A percentile compares a stretch with the other conserved stretches of the same genome.
These are phyloP conservation scores for Suillus bovinus DNA, from an alignment of 768 basidiomycete genomes.

Conservation along the genomic window DNA sequence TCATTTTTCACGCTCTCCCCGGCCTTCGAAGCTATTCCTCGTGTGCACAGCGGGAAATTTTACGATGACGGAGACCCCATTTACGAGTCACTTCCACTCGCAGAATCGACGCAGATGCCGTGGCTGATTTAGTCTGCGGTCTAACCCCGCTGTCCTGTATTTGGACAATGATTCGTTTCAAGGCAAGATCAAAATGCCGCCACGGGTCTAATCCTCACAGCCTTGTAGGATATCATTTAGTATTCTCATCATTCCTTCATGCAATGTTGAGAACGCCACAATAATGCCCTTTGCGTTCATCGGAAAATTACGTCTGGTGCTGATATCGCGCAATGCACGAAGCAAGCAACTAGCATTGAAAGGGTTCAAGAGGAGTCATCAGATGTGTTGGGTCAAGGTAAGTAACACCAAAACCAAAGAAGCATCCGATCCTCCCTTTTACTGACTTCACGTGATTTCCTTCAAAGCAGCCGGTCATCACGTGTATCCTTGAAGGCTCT, in stretches of 20 bases:
- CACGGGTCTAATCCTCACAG: not conserved
- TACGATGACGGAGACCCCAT: not conserved
- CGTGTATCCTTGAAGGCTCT: not conserved
- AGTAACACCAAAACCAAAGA: not conserved
- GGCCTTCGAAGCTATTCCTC: not conserved
- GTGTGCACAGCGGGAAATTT: not conserved
- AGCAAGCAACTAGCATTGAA: conserved; percentile 55
- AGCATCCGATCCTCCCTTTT: not conserved
- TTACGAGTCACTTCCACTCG: not conserved
- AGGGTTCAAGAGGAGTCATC: conserved; percentile 54
- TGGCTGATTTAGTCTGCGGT: not conserved
- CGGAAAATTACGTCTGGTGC: conserved; percentile 52
- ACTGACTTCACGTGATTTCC: not conserved
- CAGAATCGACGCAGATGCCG: not conserved
- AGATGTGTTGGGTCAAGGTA: conserved; percentile 36
- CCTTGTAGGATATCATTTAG: not conserved
- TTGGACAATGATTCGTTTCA: not conserved
- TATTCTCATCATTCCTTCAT: not conserved
- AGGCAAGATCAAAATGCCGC: not conserved
- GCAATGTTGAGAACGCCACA: conserved; percentile 16
- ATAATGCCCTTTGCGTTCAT: conserved; percentile 59
- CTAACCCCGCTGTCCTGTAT: not conserved
- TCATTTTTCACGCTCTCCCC: not conserved
- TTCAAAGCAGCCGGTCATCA: not conserved
- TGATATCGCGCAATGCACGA: conserved; percentile 54